Conservation (phyloP, 192 early-diverging fungal genomes). For the Linnemannia elongata region DNA sequence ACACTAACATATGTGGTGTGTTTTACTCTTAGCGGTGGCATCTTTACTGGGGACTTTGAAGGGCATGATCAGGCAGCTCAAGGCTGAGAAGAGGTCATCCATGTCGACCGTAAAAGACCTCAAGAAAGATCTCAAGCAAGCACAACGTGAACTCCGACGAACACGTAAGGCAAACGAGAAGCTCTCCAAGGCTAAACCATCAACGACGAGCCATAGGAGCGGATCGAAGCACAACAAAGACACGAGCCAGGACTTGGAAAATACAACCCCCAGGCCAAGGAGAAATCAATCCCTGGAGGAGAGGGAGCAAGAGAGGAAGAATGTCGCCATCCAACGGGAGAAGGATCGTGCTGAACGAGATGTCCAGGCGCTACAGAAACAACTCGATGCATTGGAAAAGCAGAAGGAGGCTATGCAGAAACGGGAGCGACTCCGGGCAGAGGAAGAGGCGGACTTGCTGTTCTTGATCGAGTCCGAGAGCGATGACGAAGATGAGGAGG, state of each 20-base stretch:
- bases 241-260: not conserved
- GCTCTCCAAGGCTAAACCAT: constrained; percentile 12
- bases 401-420: constrained; percentile 21
- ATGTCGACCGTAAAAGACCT: constrained; percentile 8
- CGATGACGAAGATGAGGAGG: constrained; percentile 26
- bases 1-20: not conserved
- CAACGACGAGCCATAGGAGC: not conserved
- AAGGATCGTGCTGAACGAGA: constrained; percentile 20
- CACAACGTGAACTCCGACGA: constrained; percentile 16
- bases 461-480: constrained; percentile 22
- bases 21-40: constrained; percentile 19
- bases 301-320: constrained; percentile 6
- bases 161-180: constrained; percentile 30
- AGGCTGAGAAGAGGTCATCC: constrained; percentile 31
- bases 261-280: not conserved
- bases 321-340: constrained; percentile 15
- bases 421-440: constrained; percentile 9
- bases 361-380: constrained; percentile 13
- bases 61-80: constrained; percentile 42
- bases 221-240: not conserved
- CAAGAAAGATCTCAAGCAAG: constrained; percentile 32
- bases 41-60: constrained; percentile 40
- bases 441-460: constrained; percentile 26
- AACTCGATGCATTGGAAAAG: constrained; percentile 17
- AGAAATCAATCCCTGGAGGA: not conserved